Percentiles rank a stretch among this genome's conserved stretches.
phyloP scores from a whole-genome alignment of 768 basidiomycete genomes.

The Boletus tylopilopsis region DNA sequence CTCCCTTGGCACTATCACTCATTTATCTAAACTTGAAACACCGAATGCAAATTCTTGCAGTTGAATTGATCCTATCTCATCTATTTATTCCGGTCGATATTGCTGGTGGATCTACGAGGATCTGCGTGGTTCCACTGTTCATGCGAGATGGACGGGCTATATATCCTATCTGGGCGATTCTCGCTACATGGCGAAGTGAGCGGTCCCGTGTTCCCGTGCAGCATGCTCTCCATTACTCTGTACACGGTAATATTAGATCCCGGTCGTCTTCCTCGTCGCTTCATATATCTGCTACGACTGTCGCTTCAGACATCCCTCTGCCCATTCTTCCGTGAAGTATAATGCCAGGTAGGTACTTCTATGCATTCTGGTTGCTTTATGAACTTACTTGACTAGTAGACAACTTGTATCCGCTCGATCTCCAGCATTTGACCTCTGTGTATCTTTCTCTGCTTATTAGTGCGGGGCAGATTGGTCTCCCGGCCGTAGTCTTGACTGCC shows the following conservation, averaged over 20 bases:
- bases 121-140: constrained; percentile 10
- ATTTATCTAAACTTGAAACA: constrained; percentile 31
- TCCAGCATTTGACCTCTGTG: constrained; percentile 31
- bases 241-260: constrained; percentile 5
- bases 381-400: constrained; percentile 5
- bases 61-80: constrained; percentile 14
- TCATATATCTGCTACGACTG: not conserved
- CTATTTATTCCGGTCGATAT: constrained; percentile 4
- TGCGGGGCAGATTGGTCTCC: constrained; percentile 53
- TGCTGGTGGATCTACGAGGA: constrained; percentile 14
- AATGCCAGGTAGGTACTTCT: constrained; percentile 17
- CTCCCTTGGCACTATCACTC: constrained; percentile 19
- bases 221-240: constrained; percentile 10
- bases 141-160: constrained; percentile 10
- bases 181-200: constrained; percentile 2
- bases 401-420: constrained; percentile 14
- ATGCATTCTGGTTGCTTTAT: not conserved
- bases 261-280: not conserved
- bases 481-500: constrained; percentile 45
- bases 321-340: not conserved
- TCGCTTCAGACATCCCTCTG: not conserved
- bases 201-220: constrained; percentile 4
- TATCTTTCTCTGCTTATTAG: constrained; percentile 47
- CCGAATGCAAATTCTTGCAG: constrained; percentile 13
- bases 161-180: constrained; percentile 25